A percentile compares a stretch with the other conserved stretches of the same genome.
Conservation (phyloP, 2,329 filamentous ascomycete species). For the Diaporthe sp. region DNA sequence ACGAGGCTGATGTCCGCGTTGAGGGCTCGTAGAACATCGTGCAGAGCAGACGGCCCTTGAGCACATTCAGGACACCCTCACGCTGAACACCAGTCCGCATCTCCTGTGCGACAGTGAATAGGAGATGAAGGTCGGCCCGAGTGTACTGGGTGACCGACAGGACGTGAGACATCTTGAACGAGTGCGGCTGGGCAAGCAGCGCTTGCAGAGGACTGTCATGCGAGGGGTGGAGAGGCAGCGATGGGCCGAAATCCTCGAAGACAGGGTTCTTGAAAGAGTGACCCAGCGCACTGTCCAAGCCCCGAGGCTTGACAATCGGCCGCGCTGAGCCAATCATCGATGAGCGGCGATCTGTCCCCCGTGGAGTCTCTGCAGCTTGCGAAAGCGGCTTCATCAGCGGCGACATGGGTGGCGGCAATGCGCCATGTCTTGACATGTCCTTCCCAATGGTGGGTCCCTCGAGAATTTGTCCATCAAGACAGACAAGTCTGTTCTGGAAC, state of each 20-base stretch:
- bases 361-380: constrained; percentile 41
- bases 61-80: constrained; percentile 86
- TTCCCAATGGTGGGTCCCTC: constrained; percentile 69
- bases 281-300: constrained; percentile 48
- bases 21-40: constrained; percentile 99
- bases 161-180: constrained; percentile 91
- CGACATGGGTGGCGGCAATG: constrained; percentile 61
- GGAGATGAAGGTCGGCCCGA: constrained; percentile 86
- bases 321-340: constrained; percentile 47
- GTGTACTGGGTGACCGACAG: constrained; percentile 92
- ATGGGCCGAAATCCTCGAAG: constrained; percentile 58
- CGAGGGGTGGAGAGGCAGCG: constrained; percentile 60
- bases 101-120: constrained; percentile 97
- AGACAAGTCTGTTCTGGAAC: constrained; percentile 79
- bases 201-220: constrained; percentile 73
- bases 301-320: constrained; percentile 46
- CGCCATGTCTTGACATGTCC: constrained; percentile 79
- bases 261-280: constrained; percentile 41
- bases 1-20: constrained; percentile 93
- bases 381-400: constrained; percentile 64
- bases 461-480: constrained; percentile 75
- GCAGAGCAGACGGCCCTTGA: constrained; percentile 87
- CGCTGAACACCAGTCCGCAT: constrained; percentile 96
- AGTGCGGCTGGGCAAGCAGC: constrained; percentile 78
- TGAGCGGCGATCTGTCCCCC: constrained; percentile 44